Evolutionary conservation across 768 basidiomycete genomes (phyloP).

Genomic region (Porpolomopsis calyptriformis): DNA sequence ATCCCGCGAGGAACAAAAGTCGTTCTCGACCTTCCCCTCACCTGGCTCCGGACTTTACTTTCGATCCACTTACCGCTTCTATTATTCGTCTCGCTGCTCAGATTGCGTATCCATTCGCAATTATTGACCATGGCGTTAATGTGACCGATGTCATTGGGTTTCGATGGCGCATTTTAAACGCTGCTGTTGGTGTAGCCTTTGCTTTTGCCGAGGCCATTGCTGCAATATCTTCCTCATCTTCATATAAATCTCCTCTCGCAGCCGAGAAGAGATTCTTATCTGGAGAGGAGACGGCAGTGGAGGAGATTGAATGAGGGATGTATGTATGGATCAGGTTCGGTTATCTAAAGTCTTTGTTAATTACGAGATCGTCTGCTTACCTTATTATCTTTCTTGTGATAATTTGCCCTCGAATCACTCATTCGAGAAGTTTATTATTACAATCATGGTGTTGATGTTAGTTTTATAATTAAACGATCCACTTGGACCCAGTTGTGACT

Average conservation of each 20-base stretch:
- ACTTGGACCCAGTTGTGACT: too few species aligned
- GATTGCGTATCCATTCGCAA: conserved; percentile 42
- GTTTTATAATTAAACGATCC: too few species aligned
- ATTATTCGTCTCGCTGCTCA: conserved; percentile 55
- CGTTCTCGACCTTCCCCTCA: conserved; percentile 11
- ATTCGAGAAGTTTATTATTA: too few species aligned
- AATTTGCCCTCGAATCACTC: too few species aligned
- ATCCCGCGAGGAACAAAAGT: conserved; percentile 19
- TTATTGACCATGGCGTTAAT: conserved; percentile 13
- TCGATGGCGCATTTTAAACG: conserved; percentile 44
- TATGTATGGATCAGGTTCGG: too few species aligned
- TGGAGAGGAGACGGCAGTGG: background rate
- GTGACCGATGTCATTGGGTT: conserved; percentile 46
- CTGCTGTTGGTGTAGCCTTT: conserved; percentile 48
- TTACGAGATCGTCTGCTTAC: too few species aligned
- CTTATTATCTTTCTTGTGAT: too few species aligned
- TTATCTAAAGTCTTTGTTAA: too few species aligned
- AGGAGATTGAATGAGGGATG: too few species aligned
- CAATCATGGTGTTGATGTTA: too few species aligned
- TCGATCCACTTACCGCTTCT: conserved; percentile 56
- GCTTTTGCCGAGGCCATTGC: conserved; percentile 59
- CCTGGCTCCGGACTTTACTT: conserved; percentile 11
- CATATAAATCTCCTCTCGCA: conserved; percentile 16
- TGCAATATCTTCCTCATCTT: conserved; percentile 30
- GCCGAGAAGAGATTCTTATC: background rate